Evolutionary conservation across 257 asterid species (phyloP), one percentile per base, ranked within the genome.

Genomic region (Misopates orontium): DNA sequence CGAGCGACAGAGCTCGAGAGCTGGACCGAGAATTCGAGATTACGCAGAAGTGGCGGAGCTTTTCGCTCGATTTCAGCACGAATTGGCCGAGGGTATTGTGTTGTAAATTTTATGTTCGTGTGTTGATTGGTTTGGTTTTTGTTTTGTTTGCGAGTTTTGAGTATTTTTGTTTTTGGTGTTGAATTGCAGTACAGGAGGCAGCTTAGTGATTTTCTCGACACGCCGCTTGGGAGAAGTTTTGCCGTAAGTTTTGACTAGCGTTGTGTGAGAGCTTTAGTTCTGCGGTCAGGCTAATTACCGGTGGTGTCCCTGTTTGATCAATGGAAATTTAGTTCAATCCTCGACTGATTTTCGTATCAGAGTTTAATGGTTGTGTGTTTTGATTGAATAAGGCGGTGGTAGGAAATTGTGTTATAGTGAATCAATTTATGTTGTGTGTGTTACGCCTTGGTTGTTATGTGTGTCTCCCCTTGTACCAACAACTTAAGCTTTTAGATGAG

Each of bases 161-260:
- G 31, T 21, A 8, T 54, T 62, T n/a, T 20, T 45, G 36, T 23
- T n/a, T 67, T 64, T 47, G 44, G 55, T 49, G 48, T 59, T 60
- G 22, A 60, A 12, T 79, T 90, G 86, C 96, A 94, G 97, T 88
- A 88, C 77, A 82, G 92, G 80, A 90, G 74, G 87, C 91, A 90
- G 83, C 60, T 90, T 66, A 81, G 47, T 74, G 88, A 73, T 70
- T 82, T 94, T 72, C 74, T 86, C 40, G 88, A 94, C 62, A 86
- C 99, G 44, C 96, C 97, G 0, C 5, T 90, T 73, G 99, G 99
- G 62, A 83, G 81, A 78, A 86, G 95, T 69, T 75, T 82, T 59
- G 78, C 87, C 57, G 99, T 94, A 80, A 88, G 99, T 78, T 41
- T 66, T 47, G 5, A 20, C 56, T 13, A 45, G 25, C 25, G 5